These are phyloP conservation scores for Asterionellopsis glacialis DNA, from an alignment of 108 stramenopile species.

Conservation along the genomic window DNA sequence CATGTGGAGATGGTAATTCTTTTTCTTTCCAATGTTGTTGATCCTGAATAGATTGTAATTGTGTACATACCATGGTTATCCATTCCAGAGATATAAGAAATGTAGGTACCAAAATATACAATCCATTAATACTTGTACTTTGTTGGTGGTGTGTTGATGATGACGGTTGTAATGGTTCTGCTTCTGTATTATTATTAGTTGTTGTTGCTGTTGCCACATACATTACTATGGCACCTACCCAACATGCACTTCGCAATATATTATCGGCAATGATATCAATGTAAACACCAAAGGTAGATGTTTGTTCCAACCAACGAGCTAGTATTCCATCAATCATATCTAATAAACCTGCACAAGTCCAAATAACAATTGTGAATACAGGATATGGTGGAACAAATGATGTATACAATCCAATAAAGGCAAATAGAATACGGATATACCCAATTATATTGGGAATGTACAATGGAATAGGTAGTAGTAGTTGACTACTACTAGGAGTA, in stretches of 20 bases:
- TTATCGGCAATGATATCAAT: conserved; percentile 96
- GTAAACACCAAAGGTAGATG: conserved; percentile 82
- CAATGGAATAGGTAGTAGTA: conserved; percentile 31
- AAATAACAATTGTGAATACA: conserved; percentile 11
- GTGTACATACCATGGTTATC: not conserved
- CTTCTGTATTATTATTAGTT: too few species aligned
- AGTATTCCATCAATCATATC: conserved; percentile 94
- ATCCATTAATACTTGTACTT: too few species aligned
- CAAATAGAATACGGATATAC: conserved; percentile 56
- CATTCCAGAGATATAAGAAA: not conserved
- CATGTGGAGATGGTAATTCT: not conserved
- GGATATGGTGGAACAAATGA: not conserved
- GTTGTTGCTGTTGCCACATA: not conserved
- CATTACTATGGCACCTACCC: not conserved
- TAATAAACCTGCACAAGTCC: conserved; percentile 57
- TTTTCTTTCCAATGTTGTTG: not conserved
- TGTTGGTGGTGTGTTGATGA: too few species aligned
- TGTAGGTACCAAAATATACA: too few species aligned
- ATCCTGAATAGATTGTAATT: not conserved
- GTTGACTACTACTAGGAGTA: too few species aligned
- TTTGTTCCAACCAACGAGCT: conserved; percentile 87
- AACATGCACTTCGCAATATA: not conserved
- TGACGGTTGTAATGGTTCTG: too few species aligned
- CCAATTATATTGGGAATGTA: conserved; percentile 95
- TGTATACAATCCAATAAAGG: conserved; percentile 41